phyloP scores from a whole-genome alignment of 345 rosid species.

The Mallotus nudiflorus region DNA sequence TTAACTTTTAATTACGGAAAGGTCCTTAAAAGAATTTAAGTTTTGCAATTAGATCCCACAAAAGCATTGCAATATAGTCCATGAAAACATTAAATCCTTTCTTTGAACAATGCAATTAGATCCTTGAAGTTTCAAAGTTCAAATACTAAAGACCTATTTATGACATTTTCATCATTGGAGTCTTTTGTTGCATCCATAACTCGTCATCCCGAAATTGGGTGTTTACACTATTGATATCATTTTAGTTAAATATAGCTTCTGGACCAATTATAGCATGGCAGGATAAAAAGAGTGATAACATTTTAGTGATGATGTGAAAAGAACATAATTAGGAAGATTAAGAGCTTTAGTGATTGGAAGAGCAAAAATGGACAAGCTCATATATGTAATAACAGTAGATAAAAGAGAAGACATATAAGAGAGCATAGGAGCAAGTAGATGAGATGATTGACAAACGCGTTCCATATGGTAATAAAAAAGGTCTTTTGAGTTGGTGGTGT shows the following conservation, averaged over 20 bases:
- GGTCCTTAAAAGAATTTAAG: too few species aligned
- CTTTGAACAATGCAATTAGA: too few species aligned
- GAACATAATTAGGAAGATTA: constrained; percentile 34
- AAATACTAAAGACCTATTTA: too few species aligned
- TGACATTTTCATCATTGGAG: too few species aligned
- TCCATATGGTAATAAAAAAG: constrained; percentile 37
- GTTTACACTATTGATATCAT: constrained; percentile 7
- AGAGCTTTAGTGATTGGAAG: constrained; percentile 32
- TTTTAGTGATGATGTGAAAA: constrained; percentile 49
- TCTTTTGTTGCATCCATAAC: too few species aligned
- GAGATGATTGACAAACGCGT: constrained; percentile 27
- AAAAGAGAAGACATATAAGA: constrained; percentile 29
- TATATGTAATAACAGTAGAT: constrained; percentile 36
- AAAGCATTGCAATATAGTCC: too few species aligned
- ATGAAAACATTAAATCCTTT: too few species aligned
- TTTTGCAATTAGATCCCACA: too few species aligned
- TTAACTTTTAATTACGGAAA: too few species aligned
- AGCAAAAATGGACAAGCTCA: constrained; percentile 34
- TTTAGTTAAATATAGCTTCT: neutral
- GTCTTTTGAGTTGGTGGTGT: constrained; percentile 19
- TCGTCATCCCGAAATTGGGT: too few species aligned
- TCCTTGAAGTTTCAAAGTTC: too few species aligned
- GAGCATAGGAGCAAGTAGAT: constrained; percentile 34
- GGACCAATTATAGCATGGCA: constrained; percentile 20
- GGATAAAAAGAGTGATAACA: constrained; percentile 36